A percentile compares a stretch with the other conserved stretches of the same genome.
These are phyloP conservation scores for Dioszegia aurantiaca DNA, from an alignment of 768 basidiomycete species.

Conservation along the genomic window DNA sequence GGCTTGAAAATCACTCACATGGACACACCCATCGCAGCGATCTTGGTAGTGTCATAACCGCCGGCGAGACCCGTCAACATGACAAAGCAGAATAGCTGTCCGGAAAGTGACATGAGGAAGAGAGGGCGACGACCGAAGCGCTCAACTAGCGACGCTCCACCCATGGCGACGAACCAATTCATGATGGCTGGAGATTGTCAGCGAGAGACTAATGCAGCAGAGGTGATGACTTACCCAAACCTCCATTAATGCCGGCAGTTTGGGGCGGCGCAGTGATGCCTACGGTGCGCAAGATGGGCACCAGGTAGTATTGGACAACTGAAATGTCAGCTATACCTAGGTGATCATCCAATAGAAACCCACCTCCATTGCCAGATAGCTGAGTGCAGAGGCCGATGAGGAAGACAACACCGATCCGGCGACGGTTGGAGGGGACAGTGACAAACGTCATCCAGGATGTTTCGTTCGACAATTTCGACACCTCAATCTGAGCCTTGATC, in stretches of 20 bases:
- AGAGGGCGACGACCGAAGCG: slow-evolving; percentile 32
- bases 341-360: neutral
- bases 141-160: slow-evolving; percentile 29
- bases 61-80: slow-evolving; percentile 34
- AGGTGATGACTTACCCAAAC: slow-evolving; percentile 3
- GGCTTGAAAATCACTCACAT: neutral
- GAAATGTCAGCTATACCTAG: neutral
- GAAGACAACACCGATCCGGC: slow-evolving; percentile 20
- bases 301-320: slow-evolving; percentile 15
- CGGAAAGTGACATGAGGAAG: slow-evolving; percentile 27
- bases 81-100: slow-evolving; percentile 34
- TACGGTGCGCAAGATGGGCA: slow-evolving; percentile 67
- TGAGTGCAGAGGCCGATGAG: slow-evolving; percentile 29
- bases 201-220: neutral
- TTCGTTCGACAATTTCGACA: slow-evolving; percentile 2
- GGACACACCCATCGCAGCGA: slow-evolving; percentile 1
- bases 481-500: slow-evolving; percentile 24
- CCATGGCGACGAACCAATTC: slow-evolving; percentile 14
- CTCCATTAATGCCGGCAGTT: slow-evolving; percentile 53
- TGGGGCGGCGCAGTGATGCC: slow-evolving; percentile 63
- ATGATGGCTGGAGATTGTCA: slow-evolving; percentile 5
- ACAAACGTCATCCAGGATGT: slow-evolving; percentile 8
- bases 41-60: slow-evolving; percentile 8
- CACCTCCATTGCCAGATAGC: slow-evolving; percentile 29
- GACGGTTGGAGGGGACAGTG: slow-evolving; percentile 6